Conservation (phyloP, 2,329 filamentous ascomycete genomes). For the Daldinia sp. region DNA sequence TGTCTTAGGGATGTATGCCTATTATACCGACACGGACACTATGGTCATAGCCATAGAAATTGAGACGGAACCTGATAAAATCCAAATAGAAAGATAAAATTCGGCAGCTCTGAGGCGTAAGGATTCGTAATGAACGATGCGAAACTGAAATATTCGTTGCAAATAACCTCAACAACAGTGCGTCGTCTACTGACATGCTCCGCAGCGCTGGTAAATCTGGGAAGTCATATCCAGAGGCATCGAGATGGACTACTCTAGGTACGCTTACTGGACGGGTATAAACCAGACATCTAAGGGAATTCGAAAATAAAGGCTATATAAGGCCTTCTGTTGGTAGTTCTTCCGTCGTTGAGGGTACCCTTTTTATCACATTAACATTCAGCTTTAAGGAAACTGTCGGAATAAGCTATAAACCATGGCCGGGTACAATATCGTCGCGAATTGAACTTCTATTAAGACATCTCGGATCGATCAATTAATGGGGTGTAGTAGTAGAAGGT, state of each 20-base stretch:
- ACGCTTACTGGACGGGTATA: not conserved
- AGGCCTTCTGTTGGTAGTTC: not conserved
- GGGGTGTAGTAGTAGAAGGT: not conserved
- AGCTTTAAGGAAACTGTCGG: not conserved
- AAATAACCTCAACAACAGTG: not conserved
- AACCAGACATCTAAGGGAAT: not conserved
- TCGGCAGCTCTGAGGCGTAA: not conserved
- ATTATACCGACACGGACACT: not conserved
- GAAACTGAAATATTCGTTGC: not conserved
- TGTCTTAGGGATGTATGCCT: too few relatives aligned
- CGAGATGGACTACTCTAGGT: not conserved
- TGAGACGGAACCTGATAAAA: not conserved
- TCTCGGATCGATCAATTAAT: not conserved
- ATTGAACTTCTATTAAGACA: not conserved
- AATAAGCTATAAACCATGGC: not conserved
- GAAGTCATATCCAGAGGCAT: not conserved
- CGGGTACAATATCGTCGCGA: not conserved
- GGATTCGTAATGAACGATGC: not conserved
- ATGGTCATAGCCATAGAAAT: not conserved
- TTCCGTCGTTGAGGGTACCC: not conserved
- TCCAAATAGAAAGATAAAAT: not conserved
- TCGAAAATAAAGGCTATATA: not conserved
- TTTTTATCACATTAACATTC: not conserved
- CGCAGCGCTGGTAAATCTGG: not conserved
- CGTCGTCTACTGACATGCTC: not conserved